Base-by-base conservation (phyloP, 2,329 filamentous ascomycete genomes). In the Cordyceps tenuipes region DNA sequence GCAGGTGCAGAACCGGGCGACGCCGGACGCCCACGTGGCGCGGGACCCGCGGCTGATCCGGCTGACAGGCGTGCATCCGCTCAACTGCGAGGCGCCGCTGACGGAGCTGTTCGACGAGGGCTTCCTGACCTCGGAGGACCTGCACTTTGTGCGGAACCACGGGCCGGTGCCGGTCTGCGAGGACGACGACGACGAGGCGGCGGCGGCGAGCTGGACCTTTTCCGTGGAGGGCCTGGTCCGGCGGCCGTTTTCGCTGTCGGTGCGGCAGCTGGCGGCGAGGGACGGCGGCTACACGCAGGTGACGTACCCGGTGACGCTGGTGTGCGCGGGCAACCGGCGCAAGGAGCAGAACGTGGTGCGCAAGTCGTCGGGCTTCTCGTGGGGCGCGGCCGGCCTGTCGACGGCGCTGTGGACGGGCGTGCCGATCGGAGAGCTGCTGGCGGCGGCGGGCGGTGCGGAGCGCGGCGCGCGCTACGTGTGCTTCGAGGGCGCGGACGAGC, bases 111-210 rank as follows among this genome's bases (percentile, higher is more conserved):
- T 85, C 72, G 82, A 93, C 53, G 77, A 82, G 75, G 91, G 92
- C 0, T 96, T 96, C 69, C 76, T 97, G 41, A 97, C 91, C 0
- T 90, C 86, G 43, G 88, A 91, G 13, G 88, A 96, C 66, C 78
- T 97, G 1, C 94, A 96, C 74, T 97, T 95, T 71, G 92, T 97
- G 8, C 80, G 92, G 39, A 97, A 96, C 68, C 92, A 97, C 76
- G 92, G 92, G 15, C 77, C 85, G 0, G 91, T 96, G 6, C 92
- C 91, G 1, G 76, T 82, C 58, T 89, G 94, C n/a, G 78, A 81
- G 9, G 89, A 95, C 64, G 77, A 83, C 26, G 84, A 89, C n/a
- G n/a, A n/a, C n/a, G n/a, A n/a, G n/a, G n/a, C n/a, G n/a, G n/a
- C n/a, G 4, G 84, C 90, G 60, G 80, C 86, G 48, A 82, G 88